Conservation (phyloP, 2,329 filamentous ascomycete species). For the Fusarium sp. region DNA sequence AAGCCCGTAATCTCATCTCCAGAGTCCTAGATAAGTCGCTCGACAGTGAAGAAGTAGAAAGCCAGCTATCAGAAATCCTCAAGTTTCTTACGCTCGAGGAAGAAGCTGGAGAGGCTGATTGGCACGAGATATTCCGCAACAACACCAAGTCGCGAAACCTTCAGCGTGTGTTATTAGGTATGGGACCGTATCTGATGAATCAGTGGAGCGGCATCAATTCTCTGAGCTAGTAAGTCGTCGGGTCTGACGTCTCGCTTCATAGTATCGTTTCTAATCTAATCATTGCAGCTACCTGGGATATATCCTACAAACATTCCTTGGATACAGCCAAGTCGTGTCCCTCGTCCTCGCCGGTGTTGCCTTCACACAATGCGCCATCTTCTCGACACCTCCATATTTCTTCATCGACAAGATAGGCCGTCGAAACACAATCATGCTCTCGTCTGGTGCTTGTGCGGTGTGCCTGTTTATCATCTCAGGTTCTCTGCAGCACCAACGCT, state of each 20-base stretch:
- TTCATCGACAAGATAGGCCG: constrained; percentile 11
- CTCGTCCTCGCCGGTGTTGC: constrained; percentile 8
- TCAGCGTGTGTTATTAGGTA: not conserved
- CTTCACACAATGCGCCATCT: constrained; percentile 4
- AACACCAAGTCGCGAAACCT: constrained; percentile 10
- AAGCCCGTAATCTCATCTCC: not conserved
- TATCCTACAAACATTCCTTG: not conserved
- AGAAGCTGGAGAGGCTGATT: not conserved
- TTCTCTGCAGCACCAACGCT: not conserved
- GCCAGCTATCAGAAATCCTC: constrained; percentile 1
- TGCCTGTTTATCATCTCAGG: constrained; percentile 9
- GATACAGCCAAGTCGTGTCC: constrained; percentile 4
- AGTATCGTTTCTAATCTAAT: not conserved
- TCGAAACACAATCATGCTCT: constrained; percentile 6
- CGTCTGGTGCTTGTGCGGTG: not conserved
- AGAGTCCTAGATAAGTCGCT: not conserved
- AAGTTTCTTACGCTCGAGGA: constrained; percentile 4
- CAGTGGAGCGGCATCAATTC: not conserved
- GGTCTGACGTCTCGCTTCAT: too few species aligned
- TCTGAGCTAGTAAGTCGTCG: not conserved
- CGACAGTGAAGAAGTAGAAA: not conserved
- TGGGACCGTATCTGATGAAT: not conserved
- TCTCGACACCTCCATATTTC: constrained; percentile 5
- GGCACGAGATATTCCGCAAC: constrained; percentile 8
- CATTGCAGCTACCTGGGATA: not conserved